Evolutionary conservation across 371 early-diverging fungal genomes (phyloP).

Genomic region (Blastocladiella emersonii): DNA sequence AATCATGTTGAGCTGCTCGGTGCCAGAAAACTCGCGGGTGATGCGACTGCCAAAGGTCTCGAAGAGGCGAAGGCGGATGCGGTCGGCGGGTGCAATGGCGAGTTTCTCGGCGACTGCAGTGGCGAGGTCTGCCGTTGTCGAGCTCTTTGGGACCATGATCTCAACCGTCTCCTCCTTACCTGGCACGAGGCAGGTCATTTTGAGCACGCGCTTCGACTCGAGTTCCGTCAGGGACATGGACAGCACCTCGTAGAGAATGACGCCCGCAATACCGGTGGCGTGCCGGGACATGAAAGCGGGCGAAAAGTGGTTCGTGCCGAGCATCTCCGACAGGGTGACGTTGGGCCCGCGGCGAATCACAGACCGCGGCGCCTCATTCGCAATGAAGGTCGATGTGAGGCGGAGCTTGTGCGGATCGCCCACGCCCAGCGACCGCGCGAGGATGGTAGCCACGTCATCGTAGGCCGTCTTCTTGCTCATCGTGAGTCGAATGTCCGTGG

Average conservation of each 20-base stretch:
- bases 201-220: constrained; percentile 46
- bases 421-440: constrained; percentile 37
- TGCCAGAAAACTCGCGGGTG: neutral
- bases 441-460: constrained; percentile 35
- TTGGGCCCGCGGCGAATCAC: constrained; percentile 31
- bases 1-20: constrained; percentile 27
- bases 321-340: constrained; percentile 45
- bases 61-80: neutral
- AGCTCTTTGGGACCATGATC: constrained; percentile 20
- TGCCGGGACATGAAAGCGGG: neutral
- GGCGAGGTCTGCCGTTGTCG: constrained; percentile 9
- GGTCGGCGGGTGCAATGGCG: neutral
- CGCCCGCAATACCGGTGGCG: neutral
- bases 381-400: constrained; percentile 30
- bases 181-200: neutral
- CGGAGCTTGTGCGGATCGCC: constrained; percentile 52
- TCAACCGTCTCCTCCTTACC: constrained; percentile 12
- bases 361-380: constrained; percentile 21
- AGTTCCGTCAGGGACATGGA: constrained; percentile 64
- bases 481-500: constrained; percentile 16
- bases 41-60: neutral
- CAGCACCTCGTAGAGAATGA: constrained; percentile 56
- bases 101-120: constrained; percentile 6
- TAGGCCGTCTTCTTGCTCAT: constrained; percentile 51
- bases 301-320: constrained; percentile 19